Evolutionary conservation across 2,329 filamentous ascomycete genomes (phyloP).

Genomic region (Stachybotrys echinatus): DNA sequence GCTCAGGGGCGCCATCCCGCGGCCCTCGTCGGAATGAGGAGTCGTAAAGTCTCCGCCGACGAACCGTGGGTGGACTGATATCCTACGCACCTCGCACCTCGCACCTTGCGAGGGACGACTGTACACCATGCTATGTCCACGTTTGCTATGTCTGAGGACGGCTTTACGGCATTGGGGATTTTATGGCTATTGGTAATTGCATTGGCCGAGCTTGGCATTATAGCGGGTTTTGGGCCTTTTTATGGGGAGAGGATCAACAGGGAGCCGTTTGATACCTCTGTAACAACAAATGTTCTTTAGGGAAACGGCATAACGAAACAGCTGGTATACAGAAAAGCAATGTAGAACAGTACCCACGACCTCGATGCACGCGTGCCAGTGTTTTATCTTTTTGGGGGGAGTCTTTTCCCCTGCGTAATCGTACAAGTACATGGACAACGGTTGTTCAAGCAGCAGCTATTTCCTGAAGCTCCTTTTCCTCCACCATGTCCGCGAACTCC

Average conservation of each 20-base stretch:
- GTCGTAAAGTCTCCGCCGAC: constrained; percentile 23
- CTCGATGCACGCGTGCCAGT: not conserved
- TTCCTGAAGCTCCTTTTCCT: constrained; percentile 8
- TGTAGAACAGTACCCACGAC: constrained; percentile 2
- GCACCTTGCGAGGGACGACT: constrained; percentile 25
- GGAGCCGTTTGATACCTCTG: constrained; percentile 4
- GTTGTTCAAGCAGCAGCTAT: not conserved
- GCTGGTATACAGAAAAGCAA: constrained; percentile 2
- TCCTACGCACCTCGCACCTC: constrained; percentile 21
- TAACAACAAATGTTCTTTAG: not conserved
- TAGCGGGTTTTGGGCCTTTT: constrained; percentile 8
- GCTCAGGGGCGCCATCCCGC: constrained; percentile 24
- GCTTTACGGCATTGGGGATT: constrained; percentile 16
- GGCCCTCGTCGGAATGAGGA: constrained; percentile 33
- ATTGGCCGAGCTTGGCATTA: constrained; percentile 19
- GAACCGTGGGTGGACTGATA: constrained; percentile 18
- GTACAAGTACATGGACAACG: no score
- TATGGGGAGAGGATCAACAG: not conserved
- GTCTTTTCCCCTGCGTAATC: no score
- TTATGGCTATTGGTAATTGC: constrained; percentile 20
- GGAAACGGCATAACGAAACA: not conserved
- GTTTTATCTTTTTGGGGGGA: no score
- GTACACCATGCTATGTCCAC: constrained; percentile 36
- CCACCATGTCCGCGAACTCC: constrained; percentile 4
- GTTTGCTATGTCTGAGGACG: constrained; percentile 24